Evolutionary conservation across 108 stramenopile genomes (phyloP), one percentile per base, ranked within the genome.

Genomic region (Nitzschia inconspicua): DNA sequence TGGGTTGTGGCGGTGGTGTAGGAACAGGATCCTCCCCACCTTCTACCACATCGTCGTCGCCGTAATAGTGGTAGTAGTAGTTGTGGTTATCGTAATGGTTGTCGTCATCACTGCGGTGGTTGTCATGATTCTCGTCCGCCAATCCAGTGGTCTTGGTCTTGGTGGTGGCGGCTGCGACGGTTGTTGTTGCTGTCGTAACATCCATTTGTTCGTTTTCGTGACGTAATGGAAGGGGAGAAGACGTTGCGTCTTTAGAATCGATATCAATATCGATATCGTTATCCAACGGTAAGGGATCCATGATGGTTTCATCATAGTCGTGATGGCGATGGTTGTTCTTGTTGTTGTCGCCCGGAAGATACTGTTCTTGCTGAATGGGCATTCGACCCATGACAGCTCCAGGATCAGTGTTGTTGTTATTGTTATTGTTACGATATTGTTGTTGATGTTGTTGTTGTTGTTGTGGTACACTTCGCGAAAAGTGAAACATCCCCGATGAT

Each of bases 401-500:
- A n/a, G n/a, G n/a, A n/a, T n/a, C n/a, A n/a, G n/a, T n/a, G n/a
- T n/a, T n/a, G n/a, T n/a, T n/a, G n/a, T n/a, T n/a, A n/a, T n/a
- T n/a, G 36, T 16, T 16, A 20, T 43, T 4, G 2, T 27, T 11
- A n/a, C 32, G 22, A 18, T 29, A 29, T 44, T 44, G 41, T 44
- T 28, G n/a, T 27, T 43, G 57, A 13, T 26, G 57, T 0, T 44
- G 43, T 26, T 42, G 40, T 44, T 58, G 42, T 42, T 59, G 57
- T 59, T 59, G 57, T 28, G 30, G 44, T 3, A 20, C 23, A 11
- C 43, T 41, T 35, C 30, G 14, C 43, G 64, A 54, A 36, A 63
- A 63, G 2, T 44, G 26, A n/a, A 65, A 65, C 18, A 65, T 39
- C 19, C 51, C 63, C 22, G 32, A 44, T n/a, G n/a, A n/a, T 11